Conservation (phyloP, 225 moss, liverwort and hornwort species). For the Straminergon stramineum region DNA sequence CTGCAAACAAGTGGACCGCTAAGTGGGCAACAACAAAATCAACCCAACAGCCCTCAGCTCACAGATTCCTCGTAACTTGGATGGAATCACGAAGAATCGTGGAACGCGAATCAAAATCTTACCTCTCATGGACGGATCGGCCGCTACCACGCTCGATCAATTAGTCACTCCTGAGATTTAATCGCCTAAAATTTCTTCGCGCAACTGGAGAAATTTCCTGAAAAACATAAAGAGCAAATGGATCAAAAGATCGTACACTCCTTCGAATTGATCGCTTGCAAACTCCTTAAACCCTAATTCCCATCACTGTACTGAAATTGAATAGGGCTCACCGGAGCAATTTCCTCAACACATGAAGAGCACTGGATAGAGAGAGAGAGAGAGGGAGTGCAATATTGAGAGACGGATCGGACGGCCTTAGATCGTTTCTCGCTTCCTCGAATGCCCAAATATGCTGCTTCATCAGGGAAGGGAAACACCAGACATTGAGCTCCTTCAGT, state of each 20-base stretch:
- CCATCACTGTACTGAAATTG: not conserved
- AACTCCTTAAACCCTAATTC: not conserved
- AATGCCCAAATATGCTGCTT: not conserved
- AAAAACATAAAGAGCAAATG: not conserved
- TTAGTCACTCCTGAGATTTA: not conserved
- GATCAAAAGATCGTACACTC: not conserved
- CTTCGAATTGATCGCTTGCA: not conserved
- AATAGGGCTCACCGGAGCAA: not conserved
- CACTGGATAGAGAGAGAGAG: not conserved
- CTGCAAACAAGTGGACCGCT: not conserved
- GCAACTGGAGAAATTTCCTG: not conserved
- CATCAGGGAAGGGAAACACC: not conserved
- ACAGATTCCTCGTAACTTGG: not conserved
- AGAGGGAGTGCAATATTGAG: not conserved
- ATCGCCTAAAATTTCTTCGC: not conserved
- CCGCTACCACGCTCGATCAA: not conserved
- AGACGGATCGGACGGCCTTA: not conserved
- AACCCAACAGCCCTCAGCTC: not conserved
- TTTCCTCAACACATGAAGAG: not conserved
- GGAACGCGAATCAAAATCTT: not conserved
- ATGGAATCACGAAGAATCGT: not conserved
- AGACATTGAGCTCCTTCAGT: not conserved
- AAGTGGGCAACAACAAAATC: not conserved
- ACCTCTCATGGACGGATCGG: not conserved
- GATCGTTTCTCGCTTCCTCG: not conserved